Percentiles rank a stretch among this genome's conserved stretches.
Conservation (phyloP, 2,329 filamentous ascomycete genomes). For the Polychaeton citri region DNA sequence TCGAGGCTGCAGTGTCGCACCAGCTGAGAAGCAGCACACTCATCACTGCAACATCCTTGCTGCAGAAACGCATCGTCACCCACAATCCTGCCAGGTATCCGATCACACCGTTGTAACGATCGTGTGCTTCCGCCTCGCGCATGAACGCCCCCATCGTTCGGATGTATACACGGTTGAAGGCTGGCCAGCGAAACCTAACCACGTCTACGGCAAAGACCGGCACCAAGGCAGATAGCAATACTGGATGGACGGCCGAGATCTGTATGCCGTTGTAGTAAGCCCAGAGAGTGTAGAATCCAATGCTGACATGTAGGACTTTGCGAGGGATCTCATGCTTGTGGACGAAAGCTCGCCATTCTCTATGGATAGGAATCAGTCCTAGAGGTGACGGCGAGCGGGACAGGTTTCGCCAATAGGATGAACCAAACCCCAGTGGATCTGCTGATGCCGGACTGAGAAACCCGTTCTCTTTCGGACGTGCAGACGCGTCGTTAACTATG, state of each 20-base stretch:
- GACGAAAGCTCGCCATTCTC: slow-evolving; percentile 75
- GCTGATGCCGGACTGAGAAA: slow-evolving; percentile 19
- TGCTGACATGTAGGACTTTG: slow-evolving; percentile 86
- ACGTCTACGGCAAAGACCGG: slow-evolving; percentile 75
- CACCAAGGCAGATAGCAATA: slow-evolving; percentile 65
- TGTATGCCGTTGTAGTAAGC: slow-evolving; percentile 73
- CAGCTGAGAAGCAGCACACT: slow-evolving; percentile 83
- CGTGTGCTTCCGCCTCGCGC: slow-evolving; percentile 81
- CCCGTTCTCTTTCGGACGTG: slow-evolving; percentile 1
- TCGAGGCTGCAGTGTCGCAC: slow-evolving; percentile 96
- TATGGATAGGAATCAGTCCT: slow-evolving; percentile 87
- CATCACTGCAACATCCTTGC: slow-evolving; percentile 87
- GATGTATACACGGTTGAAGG: slow-evolving; percentile 81
- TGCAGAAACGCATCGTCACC: slow-evolving; percentile 71
- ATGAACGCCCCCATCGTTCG: slow-evolving; percentile 75
- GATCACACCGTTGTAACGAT: slow-evolving; percentile 91
- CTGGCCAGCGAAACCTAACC: slow-evolving; percentile 66
- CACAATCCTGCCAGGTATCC: slow-evolving; percentile 90
- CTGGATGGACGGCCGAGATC: slow-evolving; percentile 65
- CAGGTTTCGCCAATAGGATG: slow-evolving; percentile 74
- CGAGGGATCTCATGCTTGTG: slow-evolving; percentile 96
- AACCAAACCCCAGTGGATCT: slow-evolving; percentile 43
- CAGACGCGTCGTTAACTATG: background rate
- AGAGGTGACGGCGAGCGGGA: slow-evolving; percentile 86
- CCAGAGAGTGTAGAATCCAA: slow-evolving; percentile 83